Conservation (phyloP, 2,329 filamentous ascomycete species). For the Tothia fuscella region DNA sequence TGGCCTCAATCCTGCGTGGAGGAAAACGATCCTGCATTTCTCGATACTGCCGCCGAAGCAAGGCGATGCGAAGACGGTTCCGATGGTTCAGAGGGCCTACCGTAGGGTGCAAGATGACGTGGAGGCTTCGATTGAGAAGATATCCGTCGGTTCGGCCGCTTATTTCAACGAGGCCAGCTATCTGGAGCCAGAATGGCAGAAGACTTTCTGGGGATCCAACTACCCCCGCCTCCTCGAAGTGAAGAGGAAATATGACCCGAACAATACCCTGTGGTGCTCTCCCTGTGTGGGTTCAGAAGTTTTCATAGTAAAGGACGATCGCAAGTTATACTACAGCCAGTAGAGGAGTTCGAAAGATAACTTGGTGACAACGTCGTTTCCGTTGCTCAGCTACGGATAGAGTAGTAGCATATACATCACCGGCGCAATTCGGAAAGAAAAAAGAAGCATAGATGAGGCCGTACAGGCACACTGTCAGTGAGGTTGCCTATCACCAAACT, state of each 20-base stretch:
- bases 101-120: not conserved
- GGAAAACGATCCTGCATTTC: not conserved
- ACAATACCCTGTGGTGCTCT: constrained; percentile 35
- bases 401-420: not conserved
- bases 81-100: not conserved
- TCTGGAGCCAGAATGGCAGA: constrained; percentile 26
- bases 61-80: not conserved
- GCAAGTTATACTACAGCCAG: not conserved
- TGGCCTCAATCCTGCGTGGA: constrained; percentile 2
- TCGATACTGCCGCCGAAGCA: not conserved
- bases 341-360: not conserved
- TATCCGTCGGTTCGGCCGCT: not conserved
- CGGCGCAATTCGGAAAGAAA: too few species aligned
- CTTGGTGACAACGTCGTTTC: not conserved
- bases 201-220: constrained; percentile 45
- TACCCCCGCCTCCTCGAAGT: constrained; percentile 35
- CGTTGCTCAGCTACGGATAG: not conserved
- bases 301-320: not conserved
- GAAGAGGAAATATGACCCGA: constrained; percentile 42
- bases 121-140: not conserved
- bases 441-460: too few species aligned
- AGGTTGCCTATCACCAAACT: not conserved
- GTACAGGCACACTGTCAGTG: too few species aligned
- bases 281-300: constrained; percentile 6
- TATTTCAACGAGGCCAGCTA: constrained; percentile 1